A percentile compares a stretch with the other conserved stretches of the same genome.
Evolutionary conservation across 2,329 filamentous ascomycete genomes (phyloP).

Genomic region (Calonectria ilicicola): DNA sequence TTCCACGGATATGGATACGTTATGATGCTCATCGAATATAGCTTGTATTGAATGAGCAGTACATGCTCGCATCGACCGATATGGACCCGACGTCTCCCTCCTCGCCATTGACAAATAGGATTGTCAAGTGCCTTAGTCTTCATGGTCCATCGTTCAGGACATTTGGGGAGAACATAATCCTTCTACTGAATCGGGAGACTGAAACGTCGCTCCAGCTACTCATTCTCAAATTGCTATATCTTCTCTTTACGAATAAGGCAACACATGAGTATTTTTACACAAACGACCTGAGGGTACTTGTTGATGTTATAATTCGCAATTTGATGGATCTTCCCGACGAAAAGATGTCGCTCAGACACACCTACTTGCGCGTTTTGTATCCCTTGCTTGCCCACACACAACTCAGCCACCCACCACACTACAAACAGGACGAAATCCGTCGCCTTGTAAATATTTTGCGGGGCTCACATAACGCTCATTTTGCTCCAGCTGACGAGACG

Average conservation of each 20-base stretch:
- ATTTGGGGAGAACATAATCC: conserved; percentile 97
- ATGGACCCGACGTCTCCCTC: conserved; percentile 51
- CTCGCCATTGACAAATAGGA: conserved; percentile 83
- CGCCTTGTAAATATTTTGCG: conserved; percentile 79
- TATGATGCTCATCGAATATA: conserved; percentile 51
- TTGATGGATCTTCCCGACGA: conserved; percentile 95
- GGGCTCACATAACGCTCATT: conserved; percentile 76
- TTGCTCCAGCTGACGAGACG: conserved; percentile 84
- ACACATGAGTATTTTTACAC: conserved; percentile 99
- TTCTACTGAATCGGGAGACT: conserved; percentile 93
- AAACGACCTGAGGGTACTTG: conserved; percentile 92
- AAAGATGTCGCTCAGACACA: conserved; percentile 82
- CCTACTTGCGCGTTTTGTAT: conserved; percentile 92
- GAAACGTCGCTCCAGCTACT: conserved; percentile 94
- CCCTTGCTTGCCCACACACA: conserved; percentile 93
- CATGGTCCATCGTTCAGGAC: conserved; percentile 88
- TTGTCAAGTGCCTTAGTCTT: conserved; percentile 89
- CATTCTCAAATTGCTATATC: conserved; percentile 95
- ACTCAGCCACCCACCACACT: conserved; percentile 85
- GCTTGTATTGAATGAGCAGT: conserved; percentile 98
- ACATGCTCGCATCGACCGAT: conserved; percentile 83
- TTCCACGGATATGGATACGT: background rate
- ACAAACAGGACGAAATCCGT: conserved; percentile 89
- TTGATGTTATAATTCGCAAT: conserved; percentile 97
- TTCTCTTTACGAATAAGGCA: conserved; percentile 90